A percentile compares a stretch with the other conserved stretches of the same genome.
Evolutionary conservation across 202 grass and related monocot genomes (phyloP).

Genomic region (Setaria viridis): DNA sequence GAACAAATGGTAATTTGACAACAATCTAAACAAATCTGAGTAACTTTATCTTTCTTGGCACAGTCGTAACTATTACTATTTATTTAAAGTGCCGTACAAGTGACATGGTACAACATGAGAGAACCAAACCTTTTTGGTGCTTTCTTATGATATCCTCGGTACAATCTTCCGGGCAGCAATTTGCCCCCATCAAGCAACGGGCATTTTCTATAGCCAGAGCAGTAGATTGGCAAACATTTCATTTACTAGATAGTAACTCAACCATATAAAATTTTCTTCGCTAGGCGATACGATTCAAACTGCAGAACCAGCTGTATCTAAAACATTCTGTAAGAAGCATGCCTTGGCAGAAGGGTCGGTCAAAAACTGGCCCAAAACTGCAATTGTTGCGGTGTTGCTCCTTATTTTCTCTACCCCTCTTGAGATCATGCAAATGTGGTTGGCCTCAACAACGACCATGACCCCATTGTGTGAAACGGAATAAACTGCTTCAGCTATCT

Average conservation of each 20-base stretch:
- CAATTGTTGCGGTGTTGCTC: slow-evolving; percentile 89
- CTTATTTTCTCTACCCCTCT: slow-evolving; percentile 92
- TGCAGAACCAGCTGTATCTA: slow-evolving; percentile 45
- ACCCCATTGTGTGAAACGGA: slow-evolving; percentile 58
- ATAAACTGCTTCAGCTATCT: slow-evolving; percentile 90
- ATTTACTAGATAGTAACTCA: slow-evolving; percentile 6
- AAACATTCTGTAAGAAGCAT: slow-evolving; percentile 63
- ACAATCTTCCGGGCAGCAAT: background rate
- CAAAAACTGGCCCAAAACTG: slow-evolving; percentile 83
- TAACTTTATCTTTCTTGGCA: slow-evolving; percentile 38
- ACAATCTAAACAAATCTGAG: slow-evolving; percentile 2
- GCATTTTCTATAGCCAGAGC: background rate
- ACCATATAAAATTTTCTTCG: background rate
- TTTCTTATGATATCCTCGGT: slow-evolving; percentile 31
- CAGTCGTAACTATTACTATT: slow-evolving; percentile 16
- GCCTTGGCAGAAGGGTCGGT: slow-evolving; percentile 63
- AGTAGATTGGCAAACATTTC: slow-evolving; percentile 28
- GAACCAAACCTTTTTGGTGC: slow-evolving; percentile 42
- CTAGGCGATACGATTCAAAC: slow-evolving; percentile 16
- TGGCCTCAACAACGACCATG: slow-evolving; percentile 88
- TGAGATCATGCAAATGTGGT: slow-evolving; percentile 95
- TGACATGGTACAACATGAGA: slow-evolving; percentile 55
- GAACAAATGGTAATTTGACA: background rate
- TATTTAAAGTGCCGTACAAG: slow-evolving; percentile 25
- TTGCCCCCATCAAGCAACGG: background rate